phyloP scores from a whole-genome alignment of 352 stramenopile species.

The Pythium plurisporium region DNA sequence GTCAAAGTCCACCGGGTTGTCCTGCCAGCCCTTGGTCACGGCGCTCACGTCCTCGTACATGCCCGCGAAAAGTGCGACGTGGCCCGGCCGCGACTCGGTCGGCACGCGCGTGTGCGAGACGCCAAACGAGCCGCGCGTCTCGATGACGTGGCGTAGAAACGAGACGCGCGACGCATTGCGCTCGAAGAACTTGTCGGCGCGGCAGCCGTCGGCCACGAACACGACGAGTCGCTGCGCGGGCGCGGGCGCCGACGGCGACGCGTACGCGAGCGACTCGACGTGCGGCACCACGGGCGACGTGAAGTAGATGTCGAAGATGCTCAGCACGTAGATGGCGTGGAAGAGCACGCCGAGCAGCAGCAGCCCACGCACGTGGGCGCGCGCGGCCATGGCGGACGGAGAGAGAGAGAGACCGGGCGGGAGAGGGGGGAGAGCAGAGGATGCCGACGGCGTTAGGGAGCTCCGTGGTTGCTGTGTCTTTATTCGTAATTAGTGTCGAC shows the following conservation, averaged over 20 bases:
- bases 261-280: constrained; percentile 47
- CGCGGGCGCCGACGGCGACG: constrained; percentile 11
- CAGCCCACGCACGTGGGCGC: constrained; percentile 20
- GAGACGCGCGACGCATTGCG: constrained; percentile 40
- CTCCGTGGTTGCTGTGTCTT: background rate
- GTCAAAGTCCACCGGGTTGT: constrained; percentile 87
- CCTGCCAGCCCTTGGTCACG: constrained; percentile 84
- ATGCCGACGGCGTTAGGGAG: background rate
- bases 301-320: constrained; percentile 91
- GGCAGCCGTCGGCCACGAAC: constrained; percentile 81
- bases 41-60: constrained; percentile 88
- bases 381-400: background rate
- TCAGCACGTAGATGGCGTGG: constrained; percentile 82
- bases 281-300: constrained; percentile 73
- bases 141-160: constrained; percentile 61
- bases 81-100: constrained; percentile 78
- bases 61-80: constrained; percentile 81
- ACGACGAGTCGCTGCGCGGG: constrained; percentile 57
- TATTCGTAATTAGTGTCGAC: background rate
- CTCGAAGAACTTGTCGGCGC: constrained; percentile 84
- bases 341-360: constrained; percentile 73
- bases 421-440: background rate
- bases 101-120: constrained; percentile 84
- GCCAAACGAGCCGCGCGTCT: constrained; percentile 59
- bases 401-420: background rate